Conservation (phyloP, 192 early-diverging fungal genomes). For the Entophlyctis luteolus region DNA sequence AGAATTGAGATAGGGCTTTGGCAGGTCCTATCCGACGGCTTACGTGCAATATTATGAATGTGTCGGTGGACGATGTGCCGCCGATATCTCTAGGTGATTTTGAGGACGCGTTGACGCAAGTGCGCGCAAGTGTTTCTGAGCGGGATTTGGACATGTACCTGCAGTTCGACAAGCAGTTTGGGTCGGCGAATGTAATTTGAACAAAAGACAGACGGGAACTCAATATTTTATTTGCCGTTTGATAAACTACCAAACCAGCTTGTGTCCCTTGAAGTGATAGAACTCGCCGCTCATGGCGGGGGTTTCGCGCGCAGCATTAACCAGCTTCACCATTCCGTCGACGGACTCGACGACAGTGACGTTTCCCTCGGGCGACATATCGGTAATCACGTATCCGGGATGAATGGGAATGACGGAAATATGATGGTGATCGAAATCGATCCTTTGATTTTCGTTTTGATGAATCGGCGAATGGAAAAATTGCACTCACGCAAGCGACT, state of each 20-base stretch:
- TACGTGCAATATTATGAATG: constrained; percentile 46
- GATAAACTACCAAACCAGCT: too few relatives aligned
- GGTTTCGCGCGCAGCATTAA: too few relatives aligned
- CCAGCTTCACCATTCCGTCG: too few relatives aligned
- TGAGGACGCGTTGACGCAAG: constrained; percentile 72
- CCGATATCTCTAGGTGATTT: constrained; percentile 74
- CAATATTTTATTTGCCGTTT: too few relatives aligned
- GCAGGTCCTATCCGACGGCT: constrained; percentile 71
- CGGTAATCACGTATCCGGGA: constrained; percentile 30
- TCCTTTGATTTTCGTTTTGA: too few relatives aligned
- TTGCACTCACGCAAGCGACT: constrained; percentile 15
- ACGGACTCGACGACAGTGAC: too few relatives aligned
- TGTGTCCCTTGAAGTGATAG: too few relatives aligned
- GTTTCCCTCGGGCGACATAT: too few relatives aligned
- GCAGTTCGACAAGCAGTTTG: constrained; percentile 72
- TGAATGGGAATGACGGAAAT: constrained; percentile 7
- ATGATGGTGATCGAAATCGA: too few relatives aligned
- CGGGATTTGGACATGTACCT: constrained; percentile 72
- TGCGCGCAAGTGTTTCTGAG: constrained; percentile 80
- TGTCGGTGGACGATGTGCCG: constrained; percentile 62
- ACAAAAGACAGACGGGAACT: too few relatives aligned
- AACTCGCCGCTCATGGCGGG: too few relatives aligned
- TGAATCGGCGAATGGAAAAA: too few relatives aligned
- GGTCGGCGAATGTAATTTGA: constrained; percentile 35
- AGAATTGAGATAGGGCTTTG: background rate